phyloP scores from a whole-genome alignment of 768 basidiomycete species.

The Kwoniella bestiolae region DNA sequence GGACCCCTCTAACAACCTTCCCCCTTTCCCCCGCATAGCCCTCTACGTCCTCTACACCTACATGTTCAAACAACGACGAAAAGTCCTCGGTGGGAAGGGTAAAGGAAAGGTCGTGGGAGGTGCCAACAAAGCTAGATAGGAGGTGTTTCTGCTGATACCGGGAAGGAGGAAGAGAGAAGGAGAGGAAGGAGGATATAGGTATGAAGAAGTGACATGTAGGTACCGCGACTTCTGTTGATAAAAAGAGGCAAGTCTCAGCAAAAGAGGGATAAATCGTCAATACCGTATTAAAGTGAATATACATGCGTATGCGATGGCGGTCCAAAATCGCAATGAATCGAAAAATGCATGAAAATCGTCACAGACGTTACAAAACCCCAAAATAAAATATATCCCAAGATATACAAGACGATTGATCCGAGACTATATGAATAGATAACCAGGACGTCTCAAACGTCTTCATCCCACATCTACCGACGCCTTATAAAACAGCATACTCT shows the following conservation, averaged over 20 bases:
- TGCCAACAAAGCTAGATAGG: constrained; percentile 28
- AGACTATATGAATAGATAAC: not conserved
- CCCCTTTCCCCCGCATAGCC: constrained; percentile 57
- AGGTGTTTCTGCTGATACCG: not conserved
- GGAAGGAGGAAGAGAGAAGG: too few species aligned
- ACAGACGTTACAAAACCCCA: not conserved
- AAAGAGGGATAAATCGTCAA: too few species aligned
- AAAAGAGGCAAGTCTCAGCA: too few species aligned
- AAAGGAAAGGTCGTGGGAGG: constrained; percentile 25
- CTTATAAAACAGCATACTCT: too few species aligned
- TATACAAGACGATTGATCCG: not conserved
- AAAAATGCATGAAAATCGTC: not conserved
- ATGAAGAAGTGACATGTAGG: too few species aligned
- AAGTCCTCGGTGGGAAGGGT: constrained; percentile 62
- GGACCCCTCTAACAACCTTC: too few species aligned
- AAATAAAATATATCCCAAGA: not conserved
- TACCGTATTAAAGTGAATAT: too few species aligned
- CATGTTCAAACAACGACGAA: constrained; percentile 67
- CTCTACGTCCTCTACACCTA: constrained; percentile 66
- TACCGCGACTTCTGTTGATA: too few species aligned
- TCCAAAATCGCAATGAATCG: too few species aligned
- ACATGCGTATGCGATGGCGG: too few species aligned
- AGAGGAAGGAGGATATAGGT: too few species aligned
- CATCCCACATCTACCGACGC: not conserved
- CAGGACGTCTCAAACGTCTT: constrained; percentile 2